Evolutionary conservation across 2,329 filamentous ascomycete species (phyloP).

Genomic region (Cercospora berteroae): DNA sequence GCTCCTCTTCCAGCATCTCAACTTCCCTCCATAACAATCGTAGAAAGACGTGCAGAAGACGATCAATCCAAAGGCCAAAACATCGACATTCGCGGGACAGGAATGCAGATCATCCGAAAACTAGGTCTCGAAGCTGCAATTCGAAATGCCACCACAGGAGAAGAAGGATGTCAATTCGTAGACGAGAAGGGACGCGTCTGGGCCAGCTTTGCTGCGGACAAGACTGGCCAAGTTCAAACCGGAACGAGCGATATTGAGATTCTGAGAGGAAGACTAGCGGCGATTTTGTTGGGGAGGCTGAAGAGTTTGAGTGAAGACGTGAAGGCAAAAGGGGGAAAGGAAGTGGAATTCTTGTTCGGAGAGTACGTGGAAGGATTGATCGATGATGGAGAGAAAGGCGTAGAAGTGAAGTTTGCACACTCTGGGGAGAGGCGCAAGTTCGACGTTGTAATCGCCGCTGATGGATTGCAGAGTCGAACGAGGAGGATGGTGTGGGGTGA

Average conservation of each 20-base stretch:
- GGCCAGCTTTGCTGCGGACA: constrained; percentile 29
- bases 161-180: constrained; percentile 35
- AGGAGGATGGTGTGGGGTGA: constrained; percentile 32
- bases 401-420: constrained; percentile 32
- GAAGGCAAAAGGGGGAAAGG: constrained; percentile 25
- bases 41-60: constrained; percentile 30
- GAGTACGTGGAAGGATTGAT: constrained; percentile 29
- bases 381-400: constrained; percentile 27
- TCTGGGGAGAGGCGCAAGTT: constrained; percentile 21
- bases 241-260: constrained; percentile 38
- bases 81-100: constrained; percentile 36
- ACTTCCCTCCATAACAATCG: constrained; percentile 32
- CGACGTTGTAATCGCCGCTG: constrained; percentile 35
- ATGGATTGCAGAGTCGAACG: constrained; percentile 35
- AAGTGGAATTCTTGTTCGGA: constrained; percentile 35
- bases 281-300: constrained; percentile 28
- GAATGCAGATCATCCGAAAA: constrained; percentile 31
- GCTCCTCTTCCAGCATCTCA: constrained; percentile 13
- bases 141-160: constrained; percentile 27
- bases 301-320: constrained; percentile 26
- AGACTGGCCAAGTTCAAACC: constrained; percentile 30
- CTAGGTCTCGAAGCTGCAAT: constrained; percentile 35
- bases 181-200: constrained; percentile 26
- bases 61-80: constrained; percentile 32
- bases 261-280: constrained; percentile 31